Evolutionary conservation across 768 basidiomycete genomes (phyloP), one percentile per base, ranked within the genome.

Genomic region (Kwoniella botswanensis): DNA sequence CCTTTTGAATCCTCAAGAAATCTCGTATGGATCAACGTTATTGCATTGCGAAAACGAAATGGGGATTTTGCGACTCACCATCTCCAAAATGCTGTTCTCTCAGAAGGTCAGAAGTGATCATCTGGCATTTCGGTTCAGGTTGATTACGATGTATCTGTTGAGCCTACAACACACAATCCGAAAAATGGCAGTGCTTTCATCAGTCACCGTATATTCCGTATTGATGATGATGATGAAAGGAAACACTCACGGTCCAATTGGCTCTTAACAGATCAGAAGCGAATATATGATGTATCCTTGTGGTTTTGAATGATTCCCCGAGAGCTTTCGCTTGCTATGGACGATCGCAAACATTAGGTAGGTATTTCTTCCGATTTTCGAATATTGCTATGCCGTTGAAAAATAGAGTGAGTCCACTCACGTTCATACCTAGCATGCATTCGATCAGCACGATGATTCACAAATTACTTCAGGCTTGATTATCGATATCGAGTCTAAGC

Each of bases 41-140:
- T 9, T 35, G 35, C 5, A 35, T 35, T 9, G 35, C 35, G 35
- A 35, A 35, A 35, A 35, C 0, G 35, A 35, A 35, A 1, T 35
- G 35, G 1, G 35, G 35, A 35, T 0, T 35, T 35, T 9, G 0
- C 35, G 0, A 82, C 76, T 80, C 80, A 62, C 84, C 85, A 65
- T 79, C 78, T 9, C 85, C 85, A 50, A 85, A 86, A 74, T 84
- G 79, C 72, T 86, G 85, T 70, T 86, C 85, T 13, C 84, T 76
- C 4, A 86, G 70, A n/a, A 85, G 61, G 1, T 73, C 67, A 0
- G 80, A 77, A 21, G 78, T 68, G 6, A 81, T 83, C 53, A 85
- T 62, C 7, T 76, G 71, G 6, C 83, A 83, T 63, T 76, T 75
- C 0, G 81, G 80, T 21, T 76, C 72, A 4, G 74, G 68, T 71